Evolutionary conservation across 192 early-diverging fungal species (phyloP), one percentile per base, ranked within the genome.

Genomic region (Backusella mclennaniae): DNA sequence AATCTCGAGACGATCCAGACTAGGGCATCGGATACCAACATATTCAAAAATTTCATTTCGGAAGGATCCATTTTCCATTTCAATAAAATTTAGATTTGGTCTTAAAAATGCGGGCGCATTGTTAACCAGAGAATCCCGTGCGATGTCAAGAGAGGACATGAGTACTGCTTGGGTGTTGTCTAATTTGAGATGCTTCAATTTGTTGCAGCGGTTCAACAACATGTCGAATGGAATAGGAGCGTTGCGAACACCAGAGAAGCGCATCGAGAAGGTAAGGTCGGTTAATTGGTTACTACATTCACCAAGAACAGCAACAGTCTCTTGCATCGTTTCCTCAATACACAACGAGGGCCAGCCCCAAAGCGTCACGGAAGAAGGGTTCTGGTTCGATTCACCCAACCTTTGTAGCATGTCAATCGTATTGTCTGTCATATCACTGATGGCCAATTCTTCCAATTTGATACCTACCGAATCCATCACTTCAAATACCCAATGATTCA

Each of bases 281-380:
- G 70, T 46, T 2, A 71, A 44, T 31, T 15, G n/a, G 6, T 71
- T 31, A 33, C 70, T 71, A 15, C 70, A 71, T 29, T 49, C 23
- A 15, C 44, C 44, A 8, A 71, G 21, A 29, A 71, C 21, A 12
- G 21, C 70, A 46, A 71, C 17, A 0, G 44, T 71, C 31, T 71
- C 70, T 19, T 71, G 21, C 70, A 71, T 71, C 0, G 70, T 71
- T 44, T 71, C 70, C 7, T 44, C 39, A 31, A 71, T 71, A 19
- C 70, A 71, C 23, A 71, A 44, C 5, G 70, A 71, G 17, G 70
- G 35, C 70, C 70, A 71, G 39, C 70, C 70, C 70, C 70, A 71
- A 29, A 71, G 70, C 26, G 70, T 71, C 17, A 71, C 33, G 1
- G 70, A 49, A 17, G 21, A 26, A 29, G 42, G 39, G 31, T 71